Base-by-base conservation (phyloP, 495 filamentous ascomycete genomes). In the Penicillium samsonianum region DNA sequence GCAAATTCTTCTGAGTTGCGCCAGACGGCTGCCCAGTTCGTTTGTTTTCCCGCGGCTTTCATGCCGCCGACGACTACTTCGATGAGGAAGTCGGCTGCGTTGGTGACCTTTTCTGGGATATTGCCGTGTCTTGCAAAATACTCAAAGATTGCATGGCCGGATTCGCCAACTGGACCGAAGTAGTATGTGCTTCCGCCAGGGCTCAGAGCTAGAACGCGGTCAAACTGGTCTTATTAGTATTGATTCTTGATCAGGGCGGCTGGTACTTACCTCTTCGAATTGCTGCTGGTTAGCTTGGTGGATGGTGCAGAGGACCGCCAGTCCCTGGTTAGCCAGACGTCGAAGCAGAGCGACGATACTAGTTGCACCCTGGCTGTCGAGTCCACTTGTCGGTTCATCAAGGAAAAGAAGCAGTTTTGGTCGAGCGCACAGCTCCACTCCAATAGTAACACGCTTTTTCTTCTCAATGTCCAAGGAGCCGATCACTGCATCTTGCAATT, bases 41-140 rank as follows among this genome's bases (percentile, higher is more conserved):
- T 83, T 19, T 80, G 75, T 62, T 85, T 81, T 16, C 84, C 84
- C 25, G 89, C 80, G 4, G 85, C 75, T 26, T 84, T 76, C 60
- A 83, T 82, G 40, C 90, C 89, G 33, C 87, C 88, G 28, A 91
- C 91, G 19, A 94, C 88, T 1, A 88, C 85, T 57, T 96, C 91
- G n/a, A 96, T 84, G 78, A 96, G 90, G 70, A 83, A 93, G 64
- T 95, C 91, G 2, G 91, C 91, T 5, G 90, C 87, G 67, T 92
- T 91, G 45, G 85, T 87, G 59, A 63, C 74, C 58, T 59, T 67
- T 48, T 52, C 68, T 48, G 63, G 64, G 5, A 53, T 43, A 5
- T 73, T 68, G 10, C 80, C 80, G 33, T 82, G 59, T 30, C 66
- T 68, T 6, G 57, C 61, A 76, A 91, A 84, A 55, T 86, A 86